Evolutionary conservation across 164 flowering plant species (phyloP).

Genomic region (Tetrastigma voinierianum): DNA sequence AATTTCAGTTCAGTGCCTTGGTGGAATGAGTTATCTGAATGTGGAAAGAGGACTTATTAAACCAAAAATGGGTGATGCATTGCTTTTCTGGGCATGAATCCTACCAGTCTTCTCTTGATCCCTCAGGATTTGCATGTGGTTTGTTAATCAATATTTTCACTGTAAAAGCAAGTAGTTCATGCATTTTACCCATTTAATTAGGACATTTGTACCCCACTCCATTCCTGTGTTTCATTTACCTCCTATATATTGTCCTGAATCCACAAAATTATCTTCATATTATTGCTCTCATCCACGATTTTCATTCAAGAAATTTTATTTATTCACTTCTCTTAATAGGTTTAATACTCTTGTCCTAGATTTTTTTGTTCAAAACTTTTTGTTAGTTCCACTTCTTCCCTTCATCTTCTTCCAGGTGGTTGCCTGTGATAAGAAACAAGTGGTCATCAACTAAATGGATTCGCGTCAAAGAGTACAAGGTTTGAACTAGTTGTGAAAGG

Average conservation of each 20-base stretch:
- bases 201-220: too few relatives aligned
- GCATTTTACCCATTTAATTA: too few relatives aligned
- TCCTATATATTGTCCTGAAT: too few relatives aligned
- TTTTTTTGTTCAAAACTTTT: background rate
- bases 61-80: conserved; percentile 76
- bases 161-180: too few relatives aligned
- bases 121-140: conserved; percentile 73
- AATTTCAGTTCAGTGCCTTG: conserved; percentile 61
- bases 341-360: too few relatives aligned
- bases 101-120: conserved; percentile 63
- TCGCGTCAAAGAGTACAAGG: conserved; percentile 70
- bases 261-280: background rate
- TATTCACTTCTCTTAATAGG: too few relatives aligned
- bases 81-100: conserved; percentile 80
- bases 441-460: conserved; percentile 98
- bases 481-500: conserved; percentile 29
- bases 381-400: conserved; percentile 1
- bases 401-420: conserved; percentile 55
- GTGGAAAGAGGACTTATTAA: conserved; percentile 65
- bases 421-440: conserved; percentile 93
- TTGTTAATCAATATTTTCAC: conserved; percentile 10
- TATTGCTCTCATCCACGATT: too few relatives aligned
- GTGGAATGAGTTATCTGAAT: conserved; percentile 73
- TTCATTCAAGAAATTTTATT: too few relatives aligned
- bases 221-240: too few relatives aligned